Conservation (phyloP, 2,329 filamentous ascomycete genomes). For the Botrytis hyacinthi region DNA sequence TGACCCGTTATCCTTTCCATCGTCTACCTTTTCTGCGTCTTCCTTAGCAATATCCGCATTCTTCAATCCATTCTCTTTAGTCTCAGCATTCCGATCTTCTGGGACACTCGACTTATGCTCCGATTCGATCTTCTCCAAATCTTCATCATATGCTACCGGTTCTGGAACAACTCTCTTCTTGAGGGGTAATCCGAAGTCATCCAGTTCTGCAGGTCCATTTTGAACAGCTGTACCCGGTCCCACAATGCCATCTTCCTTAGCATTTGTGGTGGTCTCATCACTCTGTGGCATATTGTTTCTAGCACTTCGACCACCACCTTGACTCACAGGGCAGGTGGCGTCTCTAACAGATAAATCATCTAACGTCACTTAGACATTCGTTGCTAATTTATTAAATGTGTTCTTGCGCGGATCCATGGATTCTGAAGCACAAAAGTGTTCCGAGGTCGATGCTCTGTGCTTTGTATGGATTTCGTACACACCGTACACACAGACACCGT, state of each 20-base stretch:
- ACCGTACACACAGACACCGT: neutral
- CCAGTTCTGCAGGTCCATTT: constrained; percentile 47
- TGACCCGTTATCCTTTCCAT: constrained; percentile 36
- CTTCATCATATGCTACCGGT: constrained; percentile 27
- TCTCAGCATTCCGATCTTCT: constrained; percentile 6
- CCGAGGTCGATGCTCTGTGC: constrained; percentile 21
- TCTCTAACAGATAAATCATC: constrained; percentile 20
- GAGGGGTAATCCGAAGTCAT: constrained; percentile 71
- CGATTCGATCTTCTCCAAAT: neutral
- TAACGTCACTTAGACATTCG: constrained; percentile 18
- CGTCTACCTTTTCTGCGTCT: neutral
- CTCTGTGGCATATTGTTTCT: constrained; percentile 37
- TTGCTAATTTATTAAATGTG: neutral
- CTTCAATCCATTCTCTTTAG: constrained; percentile 10
- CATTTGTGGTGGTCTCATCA: constrained; percentile 29
- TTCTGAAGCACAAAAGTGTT: constrained; percentile 18
- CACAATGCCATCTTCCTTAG: constrained; percentile 27
- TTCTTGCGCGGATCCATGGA: constrained; percentile 16
- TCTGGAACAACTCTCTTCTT: constrained; percentile 46
- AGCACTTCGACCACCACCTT: constrained; percentile 22
- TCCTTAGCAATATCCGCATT: constrained; percentile 12
- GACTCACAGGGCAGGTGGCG: constrained; percentile 19
- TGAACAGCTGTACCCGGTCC: constrained; percentile 20
- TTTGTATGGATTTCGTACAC: constrained; percentile 14
- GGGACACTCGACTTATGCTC: neutral